Percentiles rank a stretch among this genome's conserved stretches.
phyloP scores from a whole-genome alignment of 176 grass and related monocot genomes.

The Oryza officinalis region DNA sequence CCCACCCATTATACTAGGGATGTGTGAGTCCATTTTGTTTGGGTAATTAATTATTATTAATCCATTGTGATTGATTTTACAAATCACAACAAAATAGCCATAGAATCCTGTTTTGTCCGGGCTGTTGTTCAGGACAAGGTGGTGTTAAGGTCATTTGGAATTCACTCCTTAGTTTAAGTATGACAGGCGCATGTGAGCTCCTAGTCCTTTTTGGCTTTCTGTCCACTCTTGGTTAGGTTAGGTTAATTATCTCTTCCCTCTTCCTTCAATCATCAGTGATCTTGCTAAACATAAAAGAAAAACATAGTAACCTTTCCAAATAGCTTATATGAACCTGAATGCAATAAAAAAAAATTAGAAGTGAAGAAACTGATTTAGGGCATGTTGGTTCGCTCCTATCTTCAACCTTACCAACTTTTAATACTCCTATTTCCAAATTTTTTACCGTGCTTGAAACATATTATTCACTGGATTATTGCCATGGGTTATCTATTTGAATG shows the following conservation, averaged over 20 bases:
- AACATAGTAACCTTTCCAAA: background rate
- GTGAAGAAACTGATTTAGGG: background rate
- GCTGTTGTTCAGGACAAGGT: background rate
- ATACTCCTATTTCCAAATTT: too few species aligned
- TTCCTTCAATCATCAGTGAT: background rate
- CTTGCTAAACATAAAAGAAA: background rate
- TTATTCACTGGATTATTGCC: too few species aligned
- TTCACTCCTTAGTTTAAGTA: constrained; percentile 6
- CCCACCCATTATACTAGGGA: constrained; percentile 15
- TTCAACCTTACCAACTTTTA: too few species aligned
- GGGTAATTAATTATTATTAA: background rate
- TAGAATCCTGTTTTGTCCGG: constrained; percentile 13
- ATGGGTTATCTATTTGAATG: too few species aligned
- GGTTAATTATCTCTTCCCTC: constrained; percentile 15
- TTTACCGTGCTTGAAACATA: too few species aligned
- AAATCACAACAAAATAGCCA: background rate
- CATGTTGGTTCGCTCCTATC: too few species aligned
- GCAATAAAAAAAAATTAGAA: background rate
- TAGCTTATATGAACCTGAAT: too few species aligned
- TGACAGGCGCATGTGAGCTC: constrained; percentile 40
- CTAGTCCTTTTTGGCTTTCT: constrained; percentile 40
- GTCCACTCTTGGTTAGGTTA: background rate
- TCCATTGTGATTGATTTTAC: constrained; percentile 10
- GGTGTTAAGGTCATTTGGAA: constrained; percentile 14
- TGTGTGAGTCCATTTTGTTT: constrained; percentile 7